These are phyloP conservation scores for Dichotomocladium elegans DNA, from an alignment of 371 early-diverging fungal genomes.

Conservation along the genomic window DNA sequence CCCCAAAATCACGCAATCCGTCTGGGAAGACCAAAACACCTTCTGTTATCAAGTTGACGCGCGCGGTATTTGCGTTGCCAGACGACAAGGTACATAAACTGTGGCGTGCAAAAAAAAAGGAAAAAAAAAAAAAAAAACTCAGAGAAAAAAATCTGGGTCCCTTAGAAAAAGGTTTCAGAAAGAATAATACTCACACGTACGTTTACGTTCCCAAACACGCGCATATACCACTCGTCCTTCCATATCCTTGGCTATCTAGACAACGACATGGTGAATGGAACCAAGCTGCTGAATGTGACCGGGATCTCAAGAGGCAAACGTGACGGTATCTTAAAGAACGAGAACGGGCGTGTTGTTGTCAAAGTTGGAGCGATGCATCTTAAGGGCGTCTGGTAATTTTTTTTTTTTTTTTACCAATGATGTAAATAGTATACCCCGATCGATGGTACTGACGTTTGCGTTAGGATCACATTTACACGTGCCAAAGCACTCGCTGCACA, in stretches of 20 bases:
- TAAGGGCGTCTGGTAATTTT: constrained; percentile 78
- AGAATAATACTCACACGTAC: too few species aligned
- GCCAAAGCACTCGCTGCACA: constrained; percentile 60
- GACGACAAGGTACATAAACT: constrained; percentile 68
- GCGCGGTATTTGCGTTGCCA: constrained; percentile 72
- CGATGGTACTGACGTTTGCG: too few species aligned
- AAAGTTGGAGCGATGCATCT: constrained; percentile 86
- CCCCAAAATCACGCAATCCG: constrained; percentile 63
- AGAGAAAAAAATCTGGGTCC: background rate
- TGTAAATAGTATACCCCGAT: too few species aligned
- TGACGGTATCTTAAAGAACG: constrained; percentile 83
- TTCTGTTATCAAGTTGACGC: constrained; percentile 77
- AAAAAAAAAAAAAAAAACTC: too few species aligned
- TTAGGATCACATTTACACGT: constrained; percentile 61
- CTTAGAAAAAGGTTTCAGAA: too few species aligned
- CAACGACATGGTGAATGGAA: constrained; percentile 83
- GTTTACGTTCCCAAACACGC: too few species aligned
- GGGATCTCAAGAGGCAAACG: constrained; percentile 87
- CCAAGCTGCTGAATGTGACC: constrained; percentile 79
- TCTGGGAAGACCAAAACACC: constrained; percentile 82
- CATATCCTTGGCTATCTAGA: constrained; percentile 32
- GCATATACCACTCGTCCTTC: background rate
- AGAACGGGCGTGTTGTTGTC: constrained; percentile 80
- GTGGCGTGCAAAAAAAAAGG: background rate
- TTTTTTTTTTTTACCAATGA: background rate